Base-by-base conservation (phyloP, 441 rosid genomes). In the Adansonia gregorii region DNA sequence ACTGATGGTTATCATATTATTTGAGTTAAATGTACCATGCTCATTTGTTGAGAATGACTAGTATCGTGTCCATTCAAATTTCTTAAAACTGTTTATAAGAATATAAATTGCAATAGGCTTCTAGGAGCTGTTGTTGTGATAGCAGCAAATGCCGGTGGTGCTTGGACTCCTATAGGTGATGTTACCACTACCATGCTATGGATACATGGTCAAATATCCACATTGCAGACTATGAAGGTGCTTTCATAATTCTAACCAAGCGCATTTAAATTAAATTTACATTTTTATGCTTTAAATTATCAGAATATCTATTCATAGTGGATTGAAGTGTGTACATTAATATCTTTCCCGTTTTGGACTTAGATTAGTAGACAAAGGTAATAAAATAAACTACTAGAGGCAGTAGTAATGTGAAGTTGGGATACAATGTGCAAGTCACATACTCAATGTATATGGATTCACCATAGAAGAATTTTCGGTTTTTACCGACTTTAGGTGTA, bases 81-180 rank as follows among this genome's bases (percentile, higher is more conserved):
- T 46, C 46, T 27, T 43, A 15, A 52, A 48, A 17, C 58, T 51
- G 46, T 35, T 52, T n/a, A 4, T 52, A 15, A 14, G 20, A 27
- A 51, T 15, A 52, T 58, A 19, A 64, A 27, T 54, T 73, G 22
- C 17, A 73, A 76, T 87, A 95, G 99, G 87, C 88, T 95, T 88
- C 91, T 95, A 60, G 97, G 99, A 88, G 99, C 88, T 78, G 95
- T 93, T 65, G 90, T 95, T 73, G 97, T 95, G 14, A 94, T 95
- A 86, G 97, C 99, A 72, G 98, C 98, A 73, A 95, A 95, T 79
- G 94, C 98, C 39, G 99, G 98, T 79, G 99, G 99, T 77, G 93
- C 97, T 19, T 95, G 99, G 98, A 93, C 98, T 82, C 99, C 99
- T 31, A 95, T 93, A 60, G 98, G 99, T 77, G 97, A 95, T 88